Conservation (phyloP, 2,329 filamentous ascomycete species). For the Phyllosticta paracitricarpa region DNA sequence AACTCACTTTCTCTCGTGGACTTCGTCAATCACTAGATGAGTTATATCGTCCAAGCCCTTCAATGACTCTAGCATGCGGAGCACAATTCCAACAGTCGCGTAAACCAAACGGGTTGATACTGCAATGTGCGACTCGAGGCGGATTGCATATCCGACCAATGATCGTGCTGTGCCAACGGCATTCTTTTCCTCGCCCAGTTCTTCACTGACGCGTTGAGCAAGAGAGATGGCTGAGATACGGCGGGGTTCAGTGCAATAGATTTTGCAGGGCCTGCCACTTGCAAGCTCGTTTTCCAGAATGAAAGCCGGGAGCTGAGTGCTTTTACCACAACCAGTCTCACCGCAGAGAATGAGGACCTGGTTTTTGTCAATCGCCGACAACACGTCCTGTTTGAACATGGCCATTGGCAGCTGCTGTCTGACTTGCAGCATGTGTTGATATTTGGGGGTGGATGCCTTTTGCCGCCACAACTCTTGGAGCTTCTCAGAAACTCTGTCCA, state of each 20-base stretch:
- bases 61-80: constrained; percentile 89
- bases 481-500: constrained; percentile 26
- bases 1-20: constrained; percentile 65
- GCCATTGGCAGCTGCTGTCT: constrained; percentile 85
- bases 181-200: constrained; percentile 73
- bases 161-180: constrained; percentile 77
- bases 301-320: constrained; percentile 92
- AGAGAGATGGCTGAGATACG: constrained; percentile 94
- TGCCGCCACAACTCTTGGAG: constrained; percentile 42
- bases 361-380: constrained; percentile 65
- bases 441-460: constrained; percentile 45
- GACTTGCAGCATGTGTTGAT: constrained; percentile 67
- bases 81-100: constrained; percentile 84
- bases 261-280: constrained; percentile 71
- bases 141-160: constrained; percentile 87
- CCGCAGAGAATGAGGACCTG: constrained; percentile 91
- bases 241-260: constrained; percentile 91
- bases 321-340: constrained; percentile 95
- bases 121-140: constrained; percentile 78
- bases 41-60: constrained; percentile 82
- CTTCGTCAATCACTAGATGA: constrained; percentile 92
- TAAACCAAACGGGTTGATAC: constrained; percentile 78
- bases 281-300: constrained; percentile 81
- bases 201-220: constrained; percentile 85
- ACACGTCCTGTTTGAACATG: constrained; percentile 67